phyloP scores from a whole-genome alignment of 1,284 basidiomycete species.

The Wolfiporia cocos region DNA sequence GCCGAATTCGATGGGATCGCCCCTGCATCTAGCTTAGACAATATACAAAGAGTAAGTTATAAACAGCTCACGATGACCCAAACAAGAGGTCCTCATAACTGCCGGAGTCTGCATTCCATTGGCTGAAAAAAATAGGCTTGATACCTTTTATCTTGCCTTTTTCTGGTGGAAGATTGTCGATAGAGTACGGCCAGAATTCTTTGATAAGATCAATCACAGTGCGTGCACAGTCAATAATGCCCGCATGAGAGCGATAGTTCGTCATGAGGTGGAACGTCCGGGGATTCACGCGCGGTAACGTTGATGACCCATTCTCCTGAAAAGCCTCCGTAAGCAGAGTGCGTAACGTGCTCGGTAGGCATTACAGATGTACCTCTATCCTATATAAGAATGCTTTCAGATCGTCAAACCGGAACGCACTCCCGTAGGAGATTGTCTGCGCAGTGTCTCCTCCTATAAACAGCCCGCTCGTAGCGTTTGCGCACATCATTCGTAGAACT shows the following conservation, averaged over 20 bases:
- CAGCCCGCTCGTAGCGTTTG: slow-evolving; percentile 51
- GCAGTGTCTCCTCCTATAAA: slow-evolving; percentile 81
- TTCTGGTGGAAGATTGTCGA: slow-evolving; percentile 56
- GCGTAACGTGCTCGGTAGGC: too few relatives aligned
- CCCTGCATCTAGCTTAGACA: slow-evolving; percentile 23
- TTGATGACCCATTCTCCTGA: not conserved
- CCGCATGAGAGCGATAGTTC: slow-evolving; percentile 70
- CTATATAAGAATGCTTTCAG: slow-evolving; percentile 60
- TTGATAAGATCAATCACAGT: slow-evolving; percentile 56
- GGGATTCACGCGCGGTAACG: slow-evolving; percentile 22
- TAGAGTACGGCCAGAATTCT: slow-evolving; percentile 57
- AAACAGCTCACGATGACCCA: slow-evolving; percentile 34
- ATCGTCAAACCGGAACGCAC: slow-evolving; percentile 67
- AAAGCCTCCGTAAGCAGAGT: too few relatives aligned
- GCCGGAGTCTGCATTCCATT: slow-evolving; percentile 45
- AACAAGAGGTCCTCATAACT: slow-evolving; percentile 54
- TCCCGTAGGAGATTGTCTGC: slow-evolving; percentile 68
- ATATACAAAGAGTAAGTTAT: not conserved
- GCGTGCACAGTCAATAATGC: slow-evolving; percentile 56
- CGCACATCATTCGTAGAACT: slow-evolving; percentile 59
- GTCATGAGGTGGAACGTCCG: slow-evolving; percentile 51
- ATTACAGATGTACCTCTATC: slow-evolving; percentile 40
- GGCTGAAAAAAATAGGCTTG: slow-evolving; percentile 54
- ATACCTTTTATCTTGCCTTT: slow-evolving; percentile 50
- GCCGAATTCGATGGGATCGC: slow-evolving; percentile 53